Evolutionary conservation across 768 basidiomycete genomes (phyloP), one percentile per base, ranked within the genome.

Genomic region (Pleurotus sapidus): DNA sequence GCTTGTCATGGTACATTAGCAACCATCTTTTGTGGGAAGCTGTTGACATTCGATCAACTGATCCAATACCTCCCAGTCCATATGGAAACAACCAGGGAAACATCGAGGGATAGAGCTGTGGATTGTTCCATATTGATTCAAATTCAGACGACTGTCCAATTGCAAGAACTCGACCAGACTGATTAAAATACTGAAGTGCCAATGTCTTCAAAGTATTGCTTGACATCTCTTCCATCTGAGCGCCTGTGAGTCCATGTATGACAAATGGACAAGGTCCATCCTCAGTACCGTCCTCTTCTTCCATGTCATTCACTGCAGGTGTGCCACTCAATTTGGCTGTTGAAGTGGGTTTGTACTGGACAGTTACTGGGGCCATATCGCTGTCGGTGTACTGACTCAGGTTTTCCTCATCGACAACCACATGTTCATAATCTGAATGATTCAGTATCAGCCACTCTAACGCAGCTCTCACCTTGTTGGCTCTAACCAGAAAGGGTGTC

Each of bases 41-140:
- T 5, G 66, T 62, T 3, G 67, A 68, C 0, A 72, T 11, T 20
- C 47, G 4, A 3, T 24, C 38, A 9, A 42, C 17, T 60, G 65
- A 56, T 5, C 70, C 71, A 11, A 76, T 63, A 0, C 72, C 73
- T 5, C 74, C 77, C 8, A 61, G 20, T 0, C 77, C 74, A 64
- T 77, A 77, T 0, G 74, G 76, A 61, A 72, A 78, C 1, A 77
- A 55, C 72, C 75, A 77, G 0, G 74, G 74, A 62, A 72, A 75
- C 70, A 72, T 72, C 14, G 65, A 61, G 0, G 74, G 73, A 60
- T 72, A 76, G 0, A 73, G 54, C 3, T 62, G 54, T 4, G 68
- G 67, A 59, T 77, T 75, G 15, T 71, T 54, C 34, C 66, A 76
- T 14, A 72, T 67, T 4, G 67, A 67, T 46, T 72, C 61, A 17